A percentile compares a stretch with the other conserved stretches of the same genome.
Conservation (phyloP, 169 alveolate species). For the Plasmodium billcollinsi region DNA sequence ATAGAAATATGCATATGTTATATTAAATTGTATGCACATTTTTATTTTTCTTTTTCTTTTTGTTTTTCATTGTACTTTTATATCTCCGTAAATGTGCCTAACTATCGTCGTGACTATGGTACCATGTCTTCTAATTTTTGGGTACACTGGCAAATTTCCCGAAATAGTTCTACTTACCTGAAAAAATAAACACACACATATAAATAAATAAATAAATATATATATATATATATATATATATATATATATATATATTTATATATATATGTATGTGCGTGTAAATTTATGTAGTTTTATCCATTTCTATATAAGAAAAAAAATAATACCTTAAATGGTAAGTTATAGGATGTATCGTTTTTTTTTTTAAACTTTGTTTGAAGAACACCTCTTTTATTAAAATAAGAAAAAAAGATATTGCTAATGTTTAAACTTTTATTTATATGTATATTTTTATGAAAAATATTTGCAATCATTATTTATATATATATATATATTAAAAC, state of each 20-base stretch:
- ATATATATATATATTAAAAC: neutral
- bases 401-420: slow-evolving; percentile 1
- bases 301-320: neutral
- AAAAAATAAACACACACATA: neutral
- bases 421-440: slow-evolving; percentile 7
- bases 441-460: slow-evolving; percentile 14
- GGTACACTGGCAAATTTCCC: slow-evolving; percentile 90
- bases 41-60: neutral
- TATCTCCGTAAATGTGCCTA: slow-evolving; percentile 88
- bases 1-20: neutral
- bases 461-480: slow-evolving; percentile 21
- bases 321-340: slow-evolving; percentile 83
- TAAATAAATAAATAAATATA: neutral
- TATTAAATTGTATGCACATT: neutral
- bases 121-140: slow-evolving; percentile 88
- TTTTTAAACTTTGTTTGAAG: slow-evolving; percentile 85
- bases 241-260: neutral
- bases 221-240: neutral
- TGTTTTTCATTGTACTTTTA: slow-evolving; percentile 67
- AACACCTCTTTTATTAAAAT: slow-evolving; percentile 70
- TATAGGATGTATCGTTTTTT: slow-evolving; percentile 74
- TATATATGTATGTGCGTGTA: neutral
- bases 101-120: slow-evolving; percentile 88
- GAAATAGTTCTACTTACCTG: slow-evolving; percentile 91
- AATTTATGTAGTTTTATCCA: neutral